Evolutionary conservation across 192 early-diverging fungal genomes (phyloP).

Genomic region (Coemansia sp.): DNA sequence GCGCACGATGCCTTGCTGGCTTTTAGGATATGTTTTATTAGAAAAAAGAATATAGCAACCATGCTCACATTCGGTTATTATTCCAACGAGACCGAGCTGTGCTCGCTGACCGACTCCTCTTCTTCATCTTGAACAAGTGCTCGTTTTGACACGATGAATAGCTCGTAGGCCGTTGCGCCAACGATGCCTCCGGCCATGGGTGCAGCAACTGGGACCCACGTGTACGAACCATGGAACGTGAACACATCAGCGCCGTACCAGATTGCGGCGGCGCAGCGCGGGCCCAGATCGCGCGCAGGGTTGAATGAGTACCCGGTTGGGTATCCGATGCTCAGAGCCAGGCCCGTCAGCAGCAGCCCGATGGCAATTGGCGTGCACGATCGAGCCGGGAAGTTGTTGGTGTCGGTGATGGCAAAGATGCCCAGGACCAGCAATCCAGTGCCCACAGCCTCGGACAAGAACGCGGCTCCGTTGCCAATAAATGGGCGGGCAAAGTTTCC

Average conservation of each 20-base stretch:
- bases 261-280: conserved; percentile 62
- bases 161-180: conserved; percentile 57
- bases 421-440: conserved; percentile 60
- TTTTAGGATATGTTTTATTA: neutral
- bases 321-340: conserved; percentile 57
- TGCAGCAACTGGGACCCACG: conserved; percentile 66
- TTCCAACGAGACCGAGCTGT: conserved; percentile 26
- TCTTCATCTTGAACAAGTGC: conserved; percentile 19
- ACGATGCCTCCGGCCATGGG: conserved; percentile 59
- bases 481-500: conserved; percentile 49
- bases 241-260: conserved; percentile 69
- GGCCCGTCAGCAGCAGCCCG: conserved; percentile 55
- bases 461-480: conserved; percentile 50
- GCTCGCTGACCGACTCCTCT: conserved; percentile 18
- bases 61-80: neutral
- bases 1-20: too few relatives aligned
- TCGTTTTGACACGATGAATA: conserved; percentile 53
- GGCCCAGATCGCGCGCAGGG: conserved; percentile 74
- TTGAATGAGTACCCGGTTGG: conserved; percentile 65
- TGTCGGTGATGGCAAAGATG: conserved; percentile 58
- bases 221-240: conserved; percentile 60
- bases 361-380: conserved; percentile 55
- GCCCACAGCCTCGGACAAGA: conserved; percentile 58
- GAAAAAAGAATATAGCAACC: conserved; percentile 1
- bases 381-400: conserved; percentile 52